A percentile compares a stretch with the other conserved stretches of the same genome.
Conservation (phyloP, 305 asterid species). For the Rubia peregrina region DNA sequence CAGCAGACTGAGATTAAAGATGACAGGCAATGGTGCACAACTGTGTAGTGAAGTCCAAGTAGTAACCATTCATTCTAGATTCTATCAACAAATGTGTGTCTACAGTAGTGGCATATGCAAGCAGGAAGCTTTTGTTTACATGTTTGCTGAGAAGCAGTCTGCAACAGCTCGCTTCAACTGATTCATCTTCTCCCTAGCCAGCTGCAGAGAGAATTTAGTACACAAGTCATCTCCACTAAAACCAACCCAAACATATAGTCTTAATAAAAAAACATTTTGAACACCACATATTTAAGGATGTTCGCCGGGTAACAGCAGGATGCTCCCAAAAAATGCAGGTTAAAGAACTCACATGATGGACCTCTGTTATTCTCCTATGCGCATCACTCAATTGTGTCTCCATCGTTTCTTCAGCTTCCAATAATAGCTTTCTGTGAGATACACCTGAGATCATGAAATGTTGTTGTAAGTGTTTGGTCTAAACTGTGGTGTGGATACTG, state of each 20-base stretch:
- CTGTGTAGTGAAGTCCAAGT: neutral
- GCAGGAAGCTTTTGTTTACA: neutral
- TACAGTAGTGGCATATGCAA: no score
- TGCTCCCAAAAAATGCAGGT: slow-evolving; percentile 12
- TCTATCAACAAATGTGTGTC: no score
- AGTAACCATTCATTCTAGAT: neutral
- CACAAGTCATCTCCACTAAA: no score
- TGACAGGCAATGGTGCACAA: neutral
- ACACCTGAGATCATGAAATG: slow-evolving; percentile 40
- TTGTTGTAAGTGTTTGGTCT: slow-evolving; percentile 1
- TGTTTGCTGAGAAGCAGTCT: slow-evolving; percentile 44
- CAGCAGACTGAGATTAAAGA: neutral
- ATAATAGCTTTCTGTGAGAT: slow-evolving; percentile 42
- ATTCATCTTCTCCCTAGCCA: slow-evolving; percentile 63
- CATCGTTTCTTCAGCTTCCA: slow-evolving; percentile 58
- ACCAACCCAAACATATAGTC: no score
- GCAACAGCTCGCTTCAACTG: slow-evolving; percentile 58
- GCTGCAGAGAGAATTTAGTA: slow-evolving; percentile 36
- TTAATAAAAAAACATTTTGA: no score
- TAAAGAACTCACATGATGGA: slow-evolving; percentile 55
- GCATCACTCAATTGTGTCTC: slow-evolving; percentile 54
- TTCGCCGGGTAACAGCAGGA: neutral
- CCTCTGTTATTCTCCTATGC: slow-evolving; percentile 57
- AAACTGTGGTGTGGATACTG: neutral
- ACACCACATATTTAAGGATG: neutral